Evolutionary conservation across 306 rosid genomes (phyloP).

Genomic region (Corylus americana): DNA sequence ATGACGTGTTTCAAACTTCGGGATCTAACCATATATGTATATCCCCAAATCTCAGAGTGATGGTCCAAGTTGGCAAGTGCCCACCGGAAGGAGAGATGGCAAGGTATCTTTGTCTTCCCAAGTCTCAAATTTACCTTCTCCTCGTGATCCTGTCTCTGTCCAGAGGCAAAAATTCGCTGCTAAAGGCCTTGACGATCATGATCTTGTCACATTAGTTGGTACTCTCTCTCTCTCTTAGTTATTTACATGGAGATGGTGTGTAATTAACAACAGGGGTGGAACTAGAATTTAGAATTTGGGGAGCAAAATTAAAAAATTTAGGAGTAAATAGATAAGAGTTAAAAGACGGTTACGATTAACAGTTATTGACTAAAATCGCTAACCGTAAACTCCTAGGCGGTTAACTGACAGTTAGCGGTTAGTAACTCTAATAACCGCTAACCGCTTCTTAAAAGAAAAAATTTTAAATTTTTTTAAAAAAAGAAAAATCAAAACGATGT

Average conservation of each 20-base stretch:
- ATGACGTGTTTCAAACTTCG: too few relatives aligned
- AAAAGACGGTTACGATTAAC: too few relatives aligned
- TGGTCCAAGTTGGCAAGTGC: constrained; percentile 77
- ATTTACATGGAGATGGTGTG: not conserved
- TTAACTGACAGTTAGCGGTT: too few relatives aligned
- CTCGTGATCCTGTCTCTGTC: constrained; percentile 59
- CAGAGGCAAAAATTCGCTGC: constrained; percentile 63
- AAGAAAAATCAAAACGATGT: too few relatives aligned
- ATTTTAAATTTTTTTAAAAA: too few relatives aligned
- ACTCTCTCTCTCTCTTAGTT: not conserved
- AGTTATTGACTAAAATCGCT: too few relatives aligned
- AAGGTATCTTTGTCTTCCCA: constrained; percentile 44
- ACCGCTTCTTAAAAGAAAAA: too few relatives aligned
- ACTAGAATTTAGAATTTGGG: too few relatives aligned
- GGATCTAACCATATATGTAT: not conserved
- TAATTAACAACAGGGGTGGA: not conserved
- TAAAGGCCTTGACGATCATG: constrained; percentile 69
- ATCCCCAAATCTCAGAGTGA: constrained; percentile 38
- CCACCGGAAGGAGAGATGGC: constrained; percentile 76
- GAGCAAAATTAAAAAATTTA: too few relatives aligned
- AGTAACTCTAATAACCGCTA: too few relatives aligned
- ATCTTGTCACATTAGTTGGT: constrained; percentile 78
- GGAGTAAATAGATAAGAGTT: too few relatives aligned
- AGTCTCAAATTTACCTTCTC: constrained; percentile 71
- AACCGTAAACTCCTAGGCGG: too few relatives aligned